These are phyloP conservation scores for Eurotiales sp. DNA, from an alignment of 2,329 filamentous ascomycete species.

Conservation along the genomic window DNA sequence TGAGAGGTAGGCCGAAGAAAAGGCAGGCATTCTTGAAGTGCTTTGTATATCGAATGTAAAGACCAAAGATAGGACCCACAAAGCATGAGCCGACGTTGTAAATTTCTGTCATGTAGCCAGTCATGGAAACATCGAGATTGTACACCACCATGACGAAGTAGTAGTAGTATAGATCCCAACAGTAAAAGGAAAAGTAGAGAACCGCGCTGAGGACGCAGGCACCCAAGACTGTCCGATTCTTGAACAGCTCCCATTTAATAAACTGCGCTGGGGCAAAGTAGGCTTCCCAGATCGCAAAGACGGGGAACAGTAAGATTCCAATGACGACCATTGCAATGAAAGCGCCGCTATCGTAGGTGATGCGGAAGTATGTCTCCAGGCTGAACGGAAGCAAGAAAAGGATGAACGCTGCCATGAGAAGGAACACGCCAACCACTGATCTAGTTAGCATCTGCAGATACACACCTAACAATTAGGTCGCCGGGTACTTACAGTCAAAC, in stretches of 20 bases:
- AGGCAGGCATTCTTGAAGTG: conserved; percentile 52
- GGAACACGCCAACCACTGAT: conserved; percentile 54
- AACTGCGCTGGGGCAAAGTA: conserved; percentile 52
- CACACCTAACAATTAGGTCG: too few species aligned
- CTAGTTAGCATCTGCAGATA: too few species aligned
- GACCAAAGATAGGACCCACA: conserved; percentile 47
- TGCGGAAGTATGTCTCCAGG: conserved; percentile 41
- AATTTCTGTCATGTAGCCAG: conserved; percentile 48
- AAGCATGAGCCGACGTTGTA: conserved; percentile 55
- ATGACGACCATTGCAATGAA: conserved; percentile 53
- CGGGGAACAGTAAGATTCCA: conserved; percentile 51
- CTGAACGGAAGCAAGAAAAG: conserved; percentile 65
- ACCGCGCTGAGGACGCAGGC: conserved; percentile 49
- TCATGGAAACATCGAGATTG: conserved; percentile 38
- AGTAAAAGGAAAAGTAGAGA: conserved; percentile 49
- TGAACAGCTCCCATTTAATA: conserved; percentile 52
- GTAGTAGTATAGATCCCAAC: conserved; percentile 54
- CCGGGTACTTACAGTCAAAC: conserved; percentile 53
- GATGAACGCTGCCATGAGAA: conserved; percentile 59
- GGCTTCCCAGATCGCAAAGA: conserved; percentile 55
- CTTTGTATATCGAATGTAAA: conserved; percentile 47
- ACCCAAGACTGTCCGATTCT: conserved; percentile 49
- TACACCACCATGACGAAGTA: conserved; percentile 55
- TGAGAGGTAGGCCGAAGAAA: conserved; percentile 50
- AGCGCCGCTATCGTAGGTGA: conserved; percentile 43